These are phyloP conservation scores for Fragilaria crotonensis DNA, from an alignment of 108 stramenopile species.

Conservation along the genomic window DNA sequence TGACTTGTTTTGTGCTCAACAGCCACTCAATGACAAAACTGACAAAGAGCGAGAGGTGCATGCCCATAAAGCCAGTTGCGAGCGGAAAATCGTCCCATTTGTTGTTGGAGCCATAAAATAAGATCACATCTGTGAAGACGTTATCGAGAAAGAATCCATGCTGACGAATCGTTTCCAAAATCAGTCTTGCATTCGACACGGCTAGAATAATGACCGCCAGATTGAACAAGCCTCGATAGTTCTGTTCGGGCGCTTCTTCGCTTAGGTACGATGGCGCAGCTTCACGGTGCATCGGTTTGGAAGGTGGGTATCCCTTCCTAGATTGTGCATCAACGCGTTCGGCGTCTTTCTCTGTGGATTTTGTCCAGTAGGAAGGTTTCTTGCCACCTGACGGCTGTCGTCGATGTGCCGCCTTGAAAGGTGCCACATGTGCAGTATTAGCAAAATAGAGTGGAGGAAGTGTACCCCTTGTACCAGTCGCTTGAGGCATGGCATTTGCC, in stretches of 20 bases:
- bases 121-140: conserved; percentile 6
- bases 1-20: conserved; percentile 25
- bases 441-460: conserved; percentile 47
- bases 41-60: conserved; percentile 40
- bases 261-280: conserved; percentile 55
- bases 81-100: conserved; percentile 13
- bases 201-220: conserved; percentile 65
- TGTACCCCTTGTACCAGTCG: conserved; percentile 22
- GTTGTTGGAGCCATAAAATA: conserved; percentile 4
- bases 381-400: not conserved
- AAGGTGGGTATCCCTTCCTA: conserved; percentile 50
- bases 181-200: conserved; percentile 65
- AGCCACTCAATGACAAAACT: conserved; percentile 57
- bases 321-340: conserved; percentile 30
- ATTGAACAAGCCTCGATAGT: conserved; percentile 80
- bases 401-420: conserved; percentile 17
- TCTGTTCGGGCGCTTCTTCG: conserved; percentile 47
- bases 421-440: conserved; percentile 9
- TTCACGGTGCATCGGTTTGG: conserved; percentile 65
- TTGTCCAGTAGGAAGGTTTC: conserved; percentile 26
- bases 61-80: conserved; percentile 34
- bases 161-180: conserved; percentile 43
- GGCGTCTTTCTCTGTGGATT: conserved; percentile 31
- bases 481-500: conserved; percentile 33
- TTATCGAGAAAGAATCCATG: conserved; percentile 58